Conservation (phyloP, 2,329 filamentous ascomycete genomes). For the Ilyonectria mors-panacis region DNA sequence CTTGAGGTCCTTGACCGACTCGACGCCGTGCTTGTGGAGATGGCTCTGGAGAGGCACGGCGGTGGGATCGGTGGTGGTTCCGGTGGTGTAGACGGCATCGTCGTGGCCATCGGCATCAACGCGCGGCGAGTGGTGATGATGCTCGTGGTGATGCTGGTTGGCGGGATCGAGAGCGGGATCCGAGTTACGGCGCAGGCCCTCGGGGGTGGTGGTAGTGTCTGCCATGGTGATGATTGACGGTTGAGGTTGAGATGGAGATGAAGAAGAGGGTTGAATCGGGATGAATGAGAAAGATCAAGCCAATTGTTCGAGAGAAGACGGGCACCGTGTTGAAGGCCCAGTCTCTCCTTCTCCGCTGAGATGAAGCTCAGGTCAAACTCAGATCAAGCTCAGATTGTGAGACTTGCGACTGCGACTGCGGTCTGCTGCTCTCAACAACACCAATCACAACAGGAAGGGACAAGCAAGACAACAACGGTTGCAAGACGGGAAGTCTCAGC, state of each 20-base stretch:
- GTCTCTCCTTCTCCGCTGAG: background rate
- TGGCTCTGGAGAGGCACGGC: slow-evolving; percentile 54
- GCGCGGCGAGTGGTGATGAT: slow-evolving; percentile 59
- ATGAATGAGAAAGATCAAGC: background rate
- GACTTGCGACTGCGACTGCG: background rate
- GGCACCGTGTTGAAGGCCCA: background rate
- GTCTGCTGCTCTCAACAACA: background rate
- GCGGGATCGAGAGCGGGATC: slow-evolving; percentile 51
- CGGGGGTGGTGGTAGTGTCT: slow-evolving; percentile 29
- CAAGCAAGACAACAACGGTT: background rate
- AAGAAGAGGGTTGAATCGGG: slow-evolving; percentile 12
- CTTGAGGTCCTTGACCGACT: slow-evolving; percentile 19
- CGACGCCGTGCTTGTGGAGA: slow-evolving; percentile 46
- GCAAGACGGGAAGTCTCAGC: background rate
- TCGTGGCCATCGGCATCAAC: slow-evolving; percentile 52
- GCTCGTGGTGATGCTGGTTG: slow-evolving; percentile 61
- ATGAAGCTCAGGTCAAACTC: slow-evolving; percentile 1
- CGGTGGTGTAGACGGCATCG: slow-evolving; percentile 64
- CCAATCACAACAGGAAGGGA: background rate
- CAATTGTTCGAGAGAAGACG: background rate
- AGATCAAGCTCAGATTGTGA: background rate
- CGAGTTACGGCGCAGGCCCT: slow-evolving; percentile 37
- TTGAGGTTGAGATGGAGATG: background rate
- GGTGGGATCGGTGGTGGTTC: slow-evolving; percentile 54
- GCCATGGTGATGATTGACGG: slow-evolving; percentile 33